Evolutionary conservation across 164 flowering plant genomes (phyloP).

Genomic region (Protea cynaroides): DNA sequence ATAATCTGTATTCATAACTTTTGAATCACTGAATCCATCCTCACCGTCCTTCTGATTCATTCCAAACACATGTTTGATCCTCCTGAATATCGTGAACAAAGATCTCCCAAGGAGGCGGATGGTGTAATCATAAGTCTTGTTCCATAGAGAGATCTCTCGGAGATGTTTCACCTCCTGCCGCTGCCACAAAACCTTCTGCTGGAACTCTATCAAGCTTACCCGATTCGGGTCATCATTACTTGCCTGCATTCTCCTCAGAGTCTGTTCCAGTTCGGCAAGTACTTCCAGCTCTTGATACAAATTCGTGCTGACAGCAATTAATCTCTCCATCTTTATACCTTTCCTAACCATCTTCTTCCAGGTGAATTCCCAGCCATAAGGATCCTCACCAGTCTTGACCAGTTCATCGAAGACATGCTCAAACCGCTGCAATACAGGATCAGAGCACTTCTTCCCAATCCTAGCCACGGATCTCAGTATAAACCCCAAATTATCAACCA

Average conservation of each 20-base stretch:
- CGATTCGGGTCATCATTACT: slow-evolving; percentile 37
- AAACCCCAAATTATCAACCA: slow-evolving; percentile 44
- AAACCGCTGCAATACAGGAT: slow-evolving; percentile 52
- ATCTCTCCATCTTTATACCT: slow-evolving; percentile 73
- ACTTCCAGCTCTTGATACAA: slow-evolving; percentile 83
- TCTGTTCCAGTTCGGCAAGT: slow-evolving; percentile 72
- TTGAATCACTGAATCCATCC: slow-evolving; percentile 17
- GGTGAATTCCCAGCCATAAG: slow-evolving; percentile 46
- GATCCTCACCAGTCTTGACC: slow-evolving; percentile 35
- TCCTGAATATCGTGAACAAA: slow-evolving; percentile 51
- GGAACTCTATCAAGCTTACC: slow-evolving; percentile 43
- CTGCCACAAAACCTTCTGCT: slow-evolving; percentile 68
- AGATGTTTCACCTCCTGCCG: slow-evolving; percentile 64
- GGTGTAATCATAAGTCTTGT: slow-evolving; percentile 57
- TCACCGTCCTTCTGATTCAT: slow-evolving; percentile 21
- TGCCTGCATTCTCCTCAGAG: slow-evolving; percentile 53
- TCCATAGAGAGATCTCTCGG: slow-evolving; percentile 67
- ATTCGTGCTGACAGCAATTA: slow-evolving; percentile 42
- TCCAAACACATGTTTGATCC: slow-evolving; percentile 75
- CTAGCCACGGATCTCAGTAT: slow-evolving; percentile 60
- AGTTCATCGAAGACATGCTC: slow-evolving; percentile 51
- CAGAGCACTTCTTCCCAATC: slow-evolving; percentile 58
- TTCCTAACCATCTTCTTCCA: slow-evolving; percentile 84
- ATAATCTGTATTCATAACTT: slow-evolving; percentile 21
- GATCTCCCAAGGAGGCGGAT: slow-evolving; percentile 62